phyloP scores from a whole-genome alignment of 2,329 filamentous ascomycete genomes.

The Lomentospora prolificans region DNA sequence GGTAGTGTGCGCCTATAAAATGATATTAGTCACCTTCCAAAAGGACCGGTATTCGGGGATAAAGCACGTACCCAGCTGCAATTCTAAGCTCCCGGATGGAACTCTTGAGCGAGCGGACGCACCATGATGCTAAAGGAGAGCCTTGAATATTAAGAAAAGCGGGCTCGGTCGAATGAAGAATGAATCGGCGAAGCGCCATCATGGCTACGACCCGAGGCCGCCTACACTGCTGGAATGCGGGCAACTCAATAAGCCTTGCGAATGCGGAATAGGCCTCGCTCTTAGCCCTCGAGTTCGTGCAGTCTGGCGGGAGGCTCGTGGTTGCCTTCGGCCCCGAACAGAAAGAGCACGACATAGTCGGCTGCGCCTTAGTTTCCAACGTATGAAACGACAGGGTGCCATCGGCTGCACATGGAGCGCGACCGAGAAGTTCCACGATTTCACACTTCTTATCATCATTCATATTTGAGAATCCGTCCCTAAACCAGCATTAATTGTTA shows the following conservation, averaged over 20 bases:
- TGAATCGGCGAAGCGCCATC: slow-evolving; percentile 58
- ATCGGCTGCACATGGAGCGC: slow-evolving; percentile 45
- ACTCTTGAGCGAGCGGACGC: slow-evolving; percentile 70
- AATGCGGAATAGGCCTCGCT: slow-evolving; percentile 34
- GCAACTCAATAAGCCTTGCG: slow-evolving; percentile 31
- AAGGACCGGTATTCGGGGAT: slow-evolving; percentile 2
- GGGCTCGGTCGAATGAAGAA: slow-evolving; percentile 52
- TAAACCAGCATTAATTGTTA: background rate
- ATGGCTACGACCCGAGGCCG: slow-evolving; percentile 60
- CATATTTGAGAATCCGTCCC: slow-evolving; percentile 30
- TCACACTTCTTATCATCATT: slow-evolving; percentile 40
- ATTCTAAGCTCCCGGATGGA: slow-evolving; percentile 78
- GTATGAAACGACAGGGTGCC: slow-evolving; percentile 25
- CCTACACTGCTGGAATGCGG: slow-evolving; percentile 42
- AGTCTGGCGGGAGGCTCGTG: background rate
- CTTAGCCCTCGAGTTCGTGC: slow-evolving; percentile 16
- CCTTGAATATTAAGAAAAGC: slow-evolving; percentile 56
- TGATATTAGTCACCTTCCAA: slow-evolving; percentile 13
- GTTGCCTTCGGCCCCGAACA: background rate
- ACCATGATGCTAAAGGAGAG: slow-evolving; percentile 67
- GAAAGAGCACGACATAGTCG: background rate
- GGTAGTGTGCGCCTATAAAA: slow-evolving; percentile 48
- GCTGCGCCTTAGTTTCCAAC: background rate
- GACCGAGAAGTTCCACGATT: slow-evolving; percentile 44
- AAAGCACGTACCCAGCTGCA: slow-evolving; percentile 53